Conservation (phyloP, 176 grass and related monocot genomes). For the Lolium multiflorum region DNA sequence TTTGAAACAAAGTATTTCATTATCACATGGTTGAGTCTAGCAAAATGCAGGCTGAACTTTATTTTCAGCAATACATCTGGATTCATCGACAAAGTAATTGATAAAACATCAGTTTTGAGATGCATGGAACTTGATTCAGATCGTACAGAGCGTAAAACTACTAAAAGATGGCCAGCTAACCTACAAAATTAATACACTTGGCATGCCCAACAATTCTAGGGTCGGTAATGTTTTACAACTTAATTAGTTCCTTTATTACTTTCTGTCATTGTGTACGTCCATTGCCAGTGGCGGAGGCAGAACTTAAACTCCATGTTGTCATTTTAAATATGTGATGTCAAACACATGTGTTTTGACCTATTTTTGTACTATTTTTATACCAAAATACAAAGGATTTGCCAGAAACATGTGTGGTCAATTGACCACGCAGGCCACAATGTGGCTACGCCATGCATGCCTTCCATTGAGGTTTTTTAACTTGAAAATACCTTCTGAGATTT, state of each 20-base stretch:
- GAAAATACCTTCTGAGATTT: not conserved
- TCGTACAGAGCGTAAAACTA: not conserved
- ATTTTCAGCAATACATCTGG: not conserved
- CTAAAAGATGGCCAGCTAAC: not conserved
- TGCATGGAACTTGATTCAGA: not conserved
- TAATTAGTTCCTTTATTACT: not conserved
- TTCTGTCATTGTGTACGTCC: not conserved
- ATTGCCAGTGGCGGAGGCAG: no score
- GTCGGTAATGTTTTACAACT: not conserved
- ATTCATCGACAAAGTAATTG: not conserved
- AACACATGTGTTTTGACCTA: no score
- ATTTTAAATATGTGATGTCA: no score
- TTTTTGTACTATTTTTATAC: no score
- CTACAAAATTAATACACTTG: not conserved
- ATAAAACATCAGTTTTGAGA: not conserved
- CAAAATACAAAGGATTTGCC: no score
- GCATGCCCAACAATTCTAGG: not conserved
- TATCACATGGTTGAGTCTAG: constrained; percentile 42
- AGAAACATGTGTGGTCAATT: no score
- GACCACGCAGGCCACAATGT: no score
- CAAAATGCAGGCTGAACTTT: not conserved
- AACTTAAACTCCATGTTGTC: no score
- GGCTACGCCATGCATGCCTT: no score
- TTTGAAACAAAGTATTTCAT: not conserved
- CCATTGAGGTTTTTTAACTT: not conserved